Evolutionary conservation across 441 rosid genomes (phyloP).

Genomic region (Bruguiera hainesii): DNA sequence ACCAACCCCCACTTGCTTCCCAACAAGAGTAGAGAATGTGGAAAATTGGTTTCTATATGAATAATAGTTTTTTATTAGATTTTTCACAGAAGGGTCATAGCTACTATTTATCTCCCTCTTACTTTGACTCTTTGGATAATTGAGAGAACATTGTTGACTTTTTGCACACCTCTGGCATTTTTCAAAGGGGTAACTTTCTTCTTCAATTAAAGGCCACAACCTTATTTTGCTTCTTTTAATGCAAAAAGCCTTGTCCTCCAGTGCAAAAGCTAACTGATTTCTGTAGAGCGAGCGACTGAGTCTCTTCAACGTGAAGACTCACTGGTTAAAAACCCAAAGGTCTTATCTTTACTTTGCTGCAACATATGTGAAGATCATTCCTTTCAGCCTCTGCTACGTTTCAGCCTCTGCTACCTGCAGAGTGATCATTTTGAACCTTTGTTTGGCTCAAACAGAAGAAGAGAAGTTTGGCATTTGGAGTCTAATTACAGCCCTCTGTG

Average conservation of each 20-base stretch:
- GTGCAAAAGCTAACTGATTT: conserved; percentile 35
- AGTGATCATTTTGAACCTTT: conserved; percentile 34
- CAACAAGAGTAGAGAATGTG: conserved; percentile 43
- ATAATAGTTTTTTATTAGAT: conserved; percentile 1
- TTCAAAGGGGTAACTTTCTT: conserved; percentile 15
- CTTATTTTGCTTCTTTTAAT: conserved; percentile 42
- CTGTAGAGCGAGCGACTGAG: conserved; percentile 21
- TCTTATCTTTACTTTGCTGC: conserved; percentile 28
- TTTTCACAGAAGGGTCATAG: background rate
- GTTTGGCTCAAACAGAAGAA: conserved; percentile 32
- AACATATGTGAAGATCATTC: conserved; percentile 13
- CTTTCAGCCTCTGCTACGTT: conserved; percentile 20
- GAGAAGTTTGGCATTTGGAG: conserved; percentile 45
- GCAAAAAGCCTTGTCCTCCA: conserved; percentile 29
- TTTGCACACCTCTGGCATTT: conserved; percentile 26
- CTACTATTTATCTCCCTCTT: conserved; percentile 28
- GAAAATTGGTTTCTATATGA: conserved; percentile 14
- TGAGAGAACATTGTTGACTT: conserved; percentile 22
- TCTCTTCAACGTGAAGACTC: conserved; percentile 24
- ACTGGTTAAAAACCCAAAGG: conserved; percentile 39
- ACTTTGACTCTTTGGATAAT: conserved; percentile 9
- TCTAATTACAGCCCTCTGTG: conserved; percentile 29
- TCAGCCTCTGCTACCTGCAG: conserved; percentile 33
- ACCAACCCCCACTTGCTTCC: conserved; percentile 74
- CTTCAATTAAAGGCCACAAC: conserved; percentile 39